A percentile compares a stretch with the other conserved stretches of the same genome.
These are phyloP conservation scores for Euptelea pleiosperma DNA, from an alignment of 164 flowering plant species.

Conservation along the genomic window DNA sequence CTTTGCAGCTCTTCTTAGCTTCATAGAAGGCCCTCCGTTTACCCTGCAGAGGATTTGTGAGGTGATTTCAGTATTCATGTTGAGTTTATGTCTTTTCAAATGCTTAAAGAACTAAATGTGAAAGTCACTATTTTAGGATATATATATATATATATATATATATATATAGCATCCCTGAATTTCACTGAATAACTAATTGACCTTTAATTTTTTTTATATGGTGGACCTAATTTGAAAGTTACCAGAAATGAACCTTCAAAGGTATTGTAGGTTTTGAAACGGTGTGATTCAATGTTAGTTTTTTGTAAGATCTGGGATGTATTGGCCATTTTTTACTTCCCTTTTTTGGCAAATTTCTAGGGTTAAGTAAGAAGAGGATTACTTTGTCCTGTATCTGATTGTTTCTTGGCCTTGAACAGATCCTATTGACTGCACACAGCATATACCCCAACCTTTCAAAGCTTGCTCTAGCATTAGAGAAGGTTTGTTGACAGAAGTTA, in stretches of 20 bases:
- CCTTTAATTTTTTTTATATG: not conserved
- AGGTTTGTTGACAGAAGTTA: slow-evolving; percentile 52
- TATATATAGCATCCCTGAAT: too few relatives aligned
- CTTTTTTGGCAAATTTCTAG: too few relatives aligned
- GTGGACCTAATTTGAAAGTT: not conserved
- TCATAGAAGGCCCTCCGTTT: slow-evolving; percentile 88
- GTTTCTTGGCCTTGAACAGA: slow-evolving; percentile 40
- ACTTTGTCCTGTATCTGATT: slow-evolving; percentile 6
- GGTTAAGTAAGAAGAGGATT: too few relatives aligned
- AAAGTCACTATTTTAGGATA: too few relatives aligned
- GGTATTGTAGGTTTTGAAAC: too few relatives aligned
- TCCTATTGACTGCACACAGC: slow-evolving; percentile 52
- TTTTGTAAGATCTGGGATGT: too few relatives aligned
- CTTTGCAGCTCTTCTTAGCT: slow-evolving; percentile 66
- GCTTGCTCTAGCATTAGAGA: slow-evolving; percentile 88
- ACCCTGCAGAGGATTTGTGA: slow-evolving; percentile 90
- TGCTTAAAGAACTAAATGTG: too few relatives aligned
- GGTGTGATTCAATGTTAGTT: too few relatives aligned
- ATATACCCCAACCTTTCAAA: slow-evolving; percentile 80
- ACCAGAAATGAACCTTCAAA: too few relatives aligned
- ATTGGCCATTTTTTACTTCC: too few relatives aligned
- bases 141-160: too few relatives aligned
- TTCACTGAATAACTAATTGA: not conserved
- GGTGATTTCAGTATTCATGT: slow-evolving; percentile 35
- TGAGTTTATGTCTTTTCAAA: too few relatives aligned